Percentiles rank a stretch among this genome's conserved stretches.
Evolutionary conservation across 768 basidiomycete genomes (phyloP).

Genomic region (Leccinum ochraceum): DNA sequence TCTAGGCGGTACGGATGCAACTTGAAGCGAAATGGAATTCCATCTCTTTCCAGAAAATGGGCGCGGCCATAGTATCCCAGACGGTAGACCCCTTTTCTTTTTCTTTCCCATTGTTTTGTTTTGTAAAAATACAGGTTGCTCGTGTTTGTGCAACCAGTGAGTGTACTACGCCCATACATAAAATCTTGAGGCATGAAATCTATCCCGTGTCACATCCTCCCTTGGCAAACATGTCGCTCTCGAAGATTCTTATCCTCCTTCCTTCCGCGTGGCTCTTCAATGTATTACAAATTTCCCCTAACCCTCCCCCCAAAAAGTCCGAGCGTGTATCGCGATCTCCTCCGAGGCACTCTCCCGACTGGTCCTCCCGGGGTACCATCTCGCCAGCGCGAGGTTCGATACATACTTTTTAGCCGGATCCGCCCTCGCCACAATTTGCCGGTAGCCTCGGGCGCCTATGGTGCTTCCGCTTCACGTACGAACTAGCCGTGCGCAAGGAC

Average conservation of each 20-base stretch:
- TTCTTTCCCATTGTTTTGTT: neutral
- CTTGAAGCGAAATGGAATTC: too few species aligned
- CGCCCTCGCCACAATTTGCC: neutral
- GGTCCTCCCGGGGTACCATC: neutral
- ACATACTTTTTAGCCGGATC: neutral
- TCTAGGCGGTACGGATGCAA: slow-evolving; percentile 40
- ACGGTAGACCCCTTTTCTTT: too few species aligned
- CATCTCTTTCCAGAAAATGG: too few species aligned
- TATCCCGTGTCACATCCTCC: neutral
- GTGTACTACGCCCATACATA: neutral
- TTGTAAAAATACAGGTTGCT: too few species aligned
- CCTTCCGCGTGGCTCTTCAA: neutral
- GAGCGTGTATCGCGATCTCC: neutral
- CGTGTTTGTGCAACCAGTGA: too few species aligned
- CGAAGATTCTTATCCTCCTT: neutral
- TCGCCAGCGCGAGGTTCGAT: neutral
- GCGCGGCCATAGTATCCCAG: too few species aligned
- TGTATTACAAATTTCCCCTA: neutral
- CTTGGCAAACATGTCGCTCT: neutral
- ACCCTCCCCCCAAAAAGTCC: too few species aligned
- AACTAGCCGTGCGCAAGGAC: neutral
- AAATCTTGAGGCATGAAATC: neutral
- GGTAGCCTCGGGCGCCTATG: neutral
- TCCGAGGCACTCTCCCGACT: neutral
- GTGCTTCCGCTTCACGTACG: neutral